Conservation (phyloP, 1,284 basidiomycete genomes). For the Leccinum variabile region DNA sequence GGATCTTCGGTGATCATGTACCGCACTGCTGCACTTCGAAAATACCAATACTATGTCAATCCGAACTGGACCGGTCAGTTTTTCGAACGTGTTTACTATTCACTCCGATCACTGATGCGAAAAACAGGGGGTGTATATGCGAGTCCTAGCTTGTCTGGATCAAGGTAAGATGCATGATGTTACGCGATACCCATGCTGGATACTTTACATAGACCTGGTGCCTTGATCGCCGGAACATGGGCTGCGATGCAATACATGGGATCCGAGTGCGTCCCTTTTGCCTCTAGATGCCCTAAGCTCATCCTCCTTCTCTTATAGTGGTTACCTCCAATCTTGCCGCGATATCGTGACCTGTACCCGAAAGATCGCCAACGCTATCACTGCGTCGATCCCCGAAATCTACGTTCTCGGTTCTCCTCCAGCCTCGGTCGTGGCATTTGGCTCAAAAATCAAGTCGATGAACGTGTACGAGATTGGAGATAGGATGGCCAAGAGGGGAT, state of each 20-base stretch:
- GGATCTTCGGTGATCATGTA: conserved; percentile 97
- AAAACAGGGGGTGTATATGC: conserved; percentile 72
- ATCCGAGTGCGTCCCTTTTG: conserved; percentile 54
- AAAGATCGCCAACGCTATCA: conserved; percentile 66
- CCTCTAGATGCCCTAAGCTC: neutral
- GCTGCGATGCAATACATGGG: conserved; percentile 95
- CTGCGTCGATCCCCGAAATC: conserved; percentile 72
- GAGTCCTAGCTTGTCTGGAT: conserved; percentile 86
- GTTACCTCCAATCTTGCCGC: conserved; percentile 88
- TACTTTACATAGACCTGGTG: conserved; percentile 66
- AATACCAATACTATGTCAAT: conserved; percentile 83
- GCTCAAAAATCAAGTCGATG: conserved; percentile 56
- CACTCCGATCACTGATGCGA: neutral
- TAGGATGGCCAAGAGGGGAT: conserved; percentile 79
- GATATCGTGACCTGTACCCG: conserved; percentile 78
- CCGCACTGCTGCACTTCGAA: conserved; percentile 67
- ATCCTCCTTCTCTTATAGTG: conserved; percentile 45
- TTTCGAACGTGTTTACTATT: neutral
- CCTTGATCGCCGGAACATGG: conserved; percentile 94
- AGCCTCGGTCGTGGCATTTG: conserved; percentile 90
- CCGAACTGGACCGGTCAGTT: conserved; percentile 69
- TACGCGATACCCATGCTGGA: neutral
- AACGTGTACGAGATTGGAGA: conserved; percentile 90
- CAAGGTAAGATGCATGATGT: conserved; percentile 54
- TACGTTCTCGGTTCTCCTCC: conserved; percentile 88